Evolutionary conservation across 208 protist genomes (phyloP), one percentile per base, ranked within the genome.

Genomic region (Crithidia thermophila): DNA sequence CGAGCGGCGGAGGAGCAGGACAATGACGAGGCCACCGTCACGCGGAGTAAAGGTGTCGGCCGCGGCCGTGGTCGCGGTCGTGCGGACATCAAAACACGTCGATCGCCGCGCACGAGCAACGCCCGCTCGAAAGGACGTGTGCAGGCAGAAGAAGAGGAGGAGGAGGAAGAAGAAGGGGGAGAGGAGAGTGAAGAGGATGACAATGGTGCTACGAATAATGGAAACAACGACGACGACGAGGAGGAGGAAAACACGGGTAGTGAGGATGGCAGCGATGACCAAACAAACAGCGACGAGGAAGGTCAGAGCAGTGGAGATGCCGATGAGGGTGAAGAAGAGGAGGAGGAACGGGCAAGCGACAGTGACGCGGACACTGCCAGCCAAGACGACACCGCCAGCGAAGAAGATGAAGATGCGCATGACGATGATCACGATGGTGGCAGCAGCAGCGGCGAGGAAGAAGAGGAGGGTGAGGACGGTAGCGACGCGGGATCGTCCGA

Each of bases 201-300:
- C n/a, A n/a, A n/a, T n/a, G n/a, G n/a, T n/a, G n/a, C n/a, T n/a
- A n/a, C n/a, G n/a, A n/a, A 57, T 18, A 37, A 27, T 23, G 56
- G 13, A 20, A n/a, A 25, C 5, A 47, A 47, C n/a, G 57, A 65
- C 16, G 67, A 28, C 1, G 14, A 51, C 1, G 45, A 58, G 28
- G 68, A 58, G 3, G 51, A 40, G 25, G 36, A 46, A 0, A 31
- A 39, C 3, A 23, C 4, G 11, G 36, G 40, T 4, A 42, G 62
- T 10, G 64, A 71, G 33, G 56, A 59, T 9, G 51, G 30, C 6
- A 28, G 18, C 23, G 28, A 39, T 40, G 50, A 68, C 18, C 47
- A 25, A 4, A n/a, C n/a, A n/a, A 10, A 47, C 4, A 18, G 42
- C 13, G 46, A 4, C 6, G 23, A 3, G 6, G 47, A 50, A 31